Evolutionary conservation across 163 green algal genomes (phyloP).

Genomic region (Chlamydomonas reinhardtii): DNA sequence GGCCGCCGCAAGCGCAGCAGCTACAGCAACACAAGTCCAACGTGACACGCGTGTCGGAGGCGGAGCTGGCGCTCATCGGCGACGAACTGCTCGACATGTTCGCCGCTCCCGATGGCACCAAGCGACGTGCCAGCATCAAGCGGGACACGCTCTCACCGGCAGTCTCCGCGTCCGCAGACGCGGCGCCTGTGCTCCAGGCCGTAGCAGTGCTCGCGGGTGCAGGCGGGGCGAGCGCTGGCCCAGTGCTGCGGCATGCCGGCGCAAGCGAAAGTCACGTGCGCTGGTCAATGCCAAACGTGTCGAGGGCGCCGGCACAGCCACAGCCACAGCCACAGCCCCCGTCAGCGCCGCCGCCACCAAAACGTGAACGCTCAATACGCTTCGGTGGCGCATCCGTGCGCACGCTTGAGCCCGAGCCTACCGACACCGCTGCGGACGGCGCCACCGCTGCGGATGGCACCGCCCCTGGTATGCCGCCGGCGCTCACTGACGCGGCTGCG

Average conservation of each 20-base stretch:
- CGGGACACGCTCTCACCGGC: too few relatives aligned
- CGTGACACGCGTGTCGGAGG: not conserved
- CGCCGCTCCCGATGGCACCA: not conserved
- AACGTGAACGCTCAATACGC: not conserved
- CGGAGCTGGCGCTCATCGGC: not conserved
- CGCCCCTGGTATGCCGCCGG: too few relatives aligned
- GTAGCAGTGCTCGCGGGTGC: not conserved
- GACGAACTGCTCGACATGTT: not conserved
- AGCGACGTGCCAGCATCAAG: not conserved
- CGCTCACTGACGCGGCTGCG: too few relatives aligned
- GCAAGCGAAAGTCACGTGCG: not conserved
- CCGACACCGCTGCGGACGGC: too few relatives aligned
- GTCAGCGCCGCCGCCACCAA: too few relatives aligned
- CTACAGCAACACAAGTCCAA: not conserved
- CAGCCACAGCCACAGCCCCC: too few relatives aligned
- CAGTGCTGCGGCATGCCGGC: not conserved
- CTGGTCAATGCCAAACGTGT: not conserved
- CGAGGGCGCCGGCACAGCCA: too few relatives aligned
- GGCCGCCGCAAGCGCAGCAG: not conserved
- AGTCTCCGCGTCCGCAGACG: not conserved
- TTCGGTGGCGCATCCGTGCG: not conserved
- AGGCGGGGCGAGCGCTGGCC: too few relatives aligned
- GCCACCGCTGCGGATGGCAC: too few relatives aligned
- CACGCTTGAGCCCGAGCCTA: too few relatives aligned
- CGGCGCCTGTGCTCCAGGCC: not conserved